Conservation (phyloP, 148 eudicot genomes). For the Vaccinium myrtillus region DNA sequence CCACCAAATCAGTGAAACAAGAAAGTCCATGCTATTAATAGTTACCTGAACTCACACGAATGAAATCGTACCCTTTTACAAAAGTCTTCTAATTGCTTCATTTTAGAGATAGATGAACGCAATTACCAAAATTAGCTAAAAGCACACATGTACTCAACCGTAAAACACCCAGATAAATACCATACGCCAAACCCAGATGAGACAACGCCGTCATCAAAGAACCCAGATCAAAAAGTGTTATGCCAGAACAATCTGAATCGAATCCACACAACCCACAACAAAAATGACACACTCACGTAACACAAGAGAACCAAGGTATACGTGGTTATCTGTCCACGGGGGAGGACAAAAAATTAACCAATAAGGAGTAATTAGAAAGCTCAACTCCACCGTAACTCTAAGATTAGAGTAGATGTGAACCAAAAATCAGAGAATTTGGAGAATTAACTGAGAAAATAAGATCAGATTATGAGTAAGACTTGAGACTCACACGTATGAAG, state of each 20-base stretch:
- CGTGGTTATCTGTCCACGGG: too few species aligned
- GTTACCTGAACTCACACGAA: not conserved
- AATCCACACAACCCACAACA: not conserved
- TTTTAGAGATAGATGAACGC: not conserved
- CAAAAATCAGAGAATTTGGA: not conserved
- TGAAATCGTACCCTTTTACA: not conserved
- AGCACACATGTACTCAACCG: not conserved
- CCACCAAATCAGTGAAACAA: slow-evolving; percentile 12
- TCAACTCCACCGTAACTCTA: not conserved
- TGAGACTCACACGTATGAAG: slow-evolving; percentile 81
- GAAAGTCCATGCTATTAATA: not conserved
- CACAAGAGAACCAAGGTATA: not conserved
- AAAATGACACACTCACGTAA: not conserved
- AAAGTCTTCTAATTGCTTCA: not conserved
- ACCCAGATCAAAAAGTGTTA: slow-evolving; percentile 23
- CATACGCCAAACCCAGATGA: slow-evolving; percentile 12
- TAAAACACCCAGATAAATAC: slow-evolving; percentile 14
- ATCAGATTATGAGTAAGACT: not conserved
- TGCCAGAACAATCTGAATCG: not conserved
- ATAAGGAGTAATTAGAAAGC: not conserved
- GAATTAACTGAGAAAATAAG: not conserved
- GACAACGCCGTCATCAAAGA: not conserved
- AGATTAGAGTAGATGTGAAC: not conserved
- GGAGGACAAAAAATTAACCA: not conserved
- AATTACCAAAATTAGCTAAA: not conserved